Evolutionary conservation across 2,329 filamentous ascomycete genomes (phyloP).

Genomic region (Xylariaceae sp.): DNA sequence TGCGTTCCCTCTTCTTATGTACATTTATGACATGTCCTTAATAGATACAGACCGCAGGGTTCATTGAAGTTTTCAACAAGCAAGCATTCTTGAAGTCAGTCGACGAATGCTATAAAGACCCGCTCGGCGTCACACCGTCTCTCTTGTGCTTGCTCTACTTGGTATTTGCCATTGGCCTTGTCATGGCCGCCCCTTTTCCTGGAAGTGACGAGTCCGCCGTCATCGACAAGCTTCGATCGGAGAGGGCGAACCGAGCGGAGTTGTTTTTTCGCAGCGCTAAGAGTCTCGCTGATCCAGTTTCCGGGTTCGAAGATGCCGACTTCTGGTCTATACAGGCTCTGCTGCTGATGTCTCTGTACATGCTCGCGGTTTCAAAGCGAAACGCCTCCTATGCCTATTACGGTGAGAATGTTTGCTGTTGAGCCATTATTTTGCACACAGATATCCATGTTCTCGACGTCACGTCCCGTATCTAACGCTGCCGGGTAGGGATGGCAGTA

Average conservation of each 20-base stretch:
- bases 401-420: conserved; percentile 37
- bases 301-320: conserved; percentile 55
- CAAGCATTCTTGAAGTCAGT: conserved; percentile 44
- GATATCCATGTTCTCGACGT: not conserved
- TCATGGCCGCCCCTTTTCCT: conserved; percentile 48
- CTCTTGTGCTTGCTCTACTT: conserved; percentile 57
- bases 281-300: conserved; percentile 40
- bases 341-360: conserved; percentile 59
- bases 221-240: conserved; percentile 46
- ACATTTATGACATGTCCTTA: conserved; percentile 10
- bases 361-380: conserved; percentile 55
- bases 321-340: conserved; percentile 62
- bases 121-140: conserved; percentile 43
- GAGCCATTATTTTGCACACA: not conserved
- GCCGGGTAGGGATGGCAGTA: conserved; percentile 54
- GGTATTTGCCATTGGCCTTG: conserved; percentile 58
- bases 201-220: conserved; percentile 46
- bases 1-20: conserved; percentile 29
- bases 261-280: conserved; percentile 58
- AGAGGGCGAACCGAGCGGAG: conserved; percentile 51
- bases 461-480: conserved; percentile 1
- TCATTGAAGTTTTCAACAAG: conserved; percentile 56
- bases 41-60: conserved; percentile 48
- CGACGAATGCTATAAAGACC: conserved; percentile 50
- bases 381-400: conserved; percentile 59